Base-by-base conservation (phyloP, 345 rosid species). In the Excoecaria cochinchinensis region DNA sequence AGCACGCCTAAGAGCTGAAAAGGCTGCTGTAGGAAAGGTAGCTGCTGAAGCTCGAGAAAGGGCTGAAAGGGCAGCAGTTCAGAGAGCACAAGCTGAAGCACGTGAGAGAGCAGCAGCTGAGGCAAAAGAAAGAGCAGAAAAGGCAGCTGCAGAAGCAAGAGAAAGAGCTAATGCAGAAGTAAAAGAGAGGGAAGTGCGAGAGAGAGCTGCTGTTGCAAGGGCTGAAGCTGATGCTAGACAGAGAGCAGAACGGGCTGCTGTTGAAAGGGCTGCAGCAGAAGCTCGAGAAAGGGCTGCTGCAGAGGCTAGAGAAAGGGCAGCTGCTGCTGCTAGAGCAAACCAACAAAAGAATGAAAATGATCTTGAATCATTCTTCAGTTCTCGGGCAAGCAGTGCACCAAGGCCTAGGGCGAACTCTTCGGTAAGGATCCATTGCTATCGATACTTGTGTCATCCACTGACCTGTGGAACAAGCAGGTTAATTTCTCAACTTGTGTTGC, bases 51-150 rank as follows among this genome's bases (percentile, higher is more conserved):
- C 97, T 67, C 89, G 99, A 69, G 93, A 86, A 77, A 93, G 99
- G 47, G 91, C 99, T 10, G 98, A 86, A 84, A 87, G 96, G 84
- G 89, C 90, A 59, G 98, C 98, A 7, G 98, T 95, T 76, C 94
- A 87, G 76, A 89, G 99, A 86, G 99, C 87, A 21, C 93, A 91
- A 76, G 92, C 97, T 68, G 99, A 95, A 87, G 99, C 98, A 67
- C 96, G 98, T 81, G 97, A 91, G 84, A 89, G 99, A 80, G 97
- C 97, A 73, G 99, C 97, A 36, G 81, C 83, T 42, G 97, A 85
- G 52, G 98, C 98, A 42, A 87, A 79, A 75, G 98, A 90, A 81
- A 91, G 89, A 82, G 97, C 97, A 25, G 97, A 85, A 84, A 92
- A 74, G 84, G 94, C 87, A 58, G 98, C 94, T 64, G 92, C 95